Percentiles rank a stretch among this genome's conserved stretches.
Conservation (phyloP, 805 yeast genomes). For the Candida boleticola region DNA sequence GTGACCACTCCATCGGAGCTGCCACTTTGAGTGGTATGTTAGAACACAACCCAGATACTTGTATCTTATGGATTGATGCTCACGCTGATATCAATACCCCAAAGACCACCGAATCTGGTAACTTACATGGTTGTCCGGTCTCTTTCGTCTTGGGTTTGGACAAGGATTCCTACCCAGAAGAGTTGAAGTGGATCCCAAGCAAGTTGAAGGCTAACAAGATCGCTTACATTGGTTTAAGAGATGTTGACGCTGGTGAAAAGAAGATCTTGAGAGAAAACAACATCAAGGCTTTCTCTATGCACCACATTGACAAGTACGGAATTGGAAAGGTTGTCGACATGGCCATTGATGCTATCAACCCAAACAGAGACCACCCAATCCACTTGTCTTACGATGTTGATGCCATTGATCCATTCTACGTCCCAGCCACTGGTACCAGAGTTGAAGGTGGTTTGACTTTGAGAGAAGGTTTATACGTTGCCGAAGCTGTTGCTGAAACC, state of each 20-base stretch:
- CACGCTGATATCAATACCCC: conserved; percentile 97
- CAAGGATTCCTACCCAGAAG: conserved; percentile 62
- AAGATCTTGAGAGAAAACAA: conserved; percentile 64
- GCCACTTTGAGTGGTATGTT: conserved; percentile 88
- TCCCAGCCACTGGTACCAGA: conserved; percentile 97
- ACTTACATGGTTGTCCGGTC: conserved; percentile 95
- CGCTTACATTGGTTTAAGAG: conserved; percentile 93
- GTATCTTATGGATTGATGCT: conserved; percentile 94
- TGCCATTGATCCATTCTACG: conserved; percentile 91
- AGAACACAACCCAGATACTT: conserved; percentile 78
- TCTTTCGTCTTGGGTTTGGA: conserved; percentile 86
- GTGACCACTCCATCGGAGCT: conserved; percentile 95
- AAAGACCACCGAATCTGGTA: conserved; percentile 77
- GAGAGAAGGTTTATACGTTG: conserved; percentile 90
- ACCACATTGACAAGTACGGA: conserved; percentile 92
- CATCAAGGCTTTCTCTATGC: conserved; percentile 90
- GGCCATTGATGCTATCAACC: conserved; percentile 81
- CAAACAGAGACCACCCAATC: conserved; percentile 64
- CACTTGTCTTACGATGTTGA: conserved; percentile 95
- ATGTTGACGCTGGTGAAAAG: conserved; percentile 86
- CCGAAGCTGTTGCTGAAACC: conserved; percentile 87
- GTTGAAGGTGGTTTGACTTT: conserved; percentile 94
- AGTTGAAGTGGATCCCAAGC: conserved; percentile 78
- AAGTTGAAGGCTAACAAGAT: conserved; percentile 64
- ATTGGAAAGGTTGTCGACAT: conserved; percentile 86